Evolutionary conservation across 208 protist genomes (phyloP), one percentile per base, ranked within the genome.

Genomic region (Phytomonas francai): DNA sequence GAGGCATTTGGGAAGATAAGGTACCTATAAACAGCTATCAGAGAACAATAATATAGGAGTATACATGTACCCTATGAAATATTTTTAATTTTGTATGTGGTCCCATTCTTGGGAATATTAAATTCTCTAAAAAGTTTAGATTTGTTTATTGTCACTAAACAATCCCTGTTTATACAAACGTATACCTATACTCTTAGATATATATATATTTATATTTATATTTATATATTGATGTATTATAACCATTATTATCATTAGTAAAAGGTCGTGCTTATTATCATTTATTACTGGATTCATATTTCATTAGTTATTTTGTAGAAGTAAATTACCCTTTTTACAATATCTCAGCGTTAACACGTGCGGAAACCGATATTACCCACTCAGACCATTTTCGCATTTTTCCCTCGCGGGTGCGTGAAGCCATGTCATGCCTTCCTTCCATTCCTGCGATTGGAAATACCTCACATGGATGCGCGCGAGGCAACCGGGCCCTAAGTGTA

Each of bases 251-350:
- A 57, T 63, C 8, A 33, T 59, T 39, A 19, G 33, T 54, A 34
- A 28, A 39, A 39, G 19, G 16, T 66, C 59, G 59, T 64, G 34
- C 59, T 30, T 60, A 62, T 45, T 51, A 32, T 67, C 6, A 67
- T n/a, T 57, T 65, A 31, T 63, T 57, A 49, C 27, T 30, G 5
- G 30, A 49, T 27, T 30, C 54, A 65, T 56, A 11, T n/a, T 68
- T 54, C 27, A 27, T 61, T 34, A 8, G 39, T 59, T 67, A 70
- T 70, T 70, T 59, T 67, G 59, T 57, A 51, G 16, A 22, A 63
- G 19, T 63, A 7, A 22, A 54, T 59, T 61, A 9, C 36, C 63
- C 30, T 51, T 28, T 67, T 67, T 60, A 59, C 27, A 62, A 28
- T 72, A 56, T 65, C 60, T 59, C 29, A 34, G 33, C 12, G 31